Base-by-base conservation (phyloP, 495 filamentous ascomycete species). In the Evansstolkia leycettana region DNA sequence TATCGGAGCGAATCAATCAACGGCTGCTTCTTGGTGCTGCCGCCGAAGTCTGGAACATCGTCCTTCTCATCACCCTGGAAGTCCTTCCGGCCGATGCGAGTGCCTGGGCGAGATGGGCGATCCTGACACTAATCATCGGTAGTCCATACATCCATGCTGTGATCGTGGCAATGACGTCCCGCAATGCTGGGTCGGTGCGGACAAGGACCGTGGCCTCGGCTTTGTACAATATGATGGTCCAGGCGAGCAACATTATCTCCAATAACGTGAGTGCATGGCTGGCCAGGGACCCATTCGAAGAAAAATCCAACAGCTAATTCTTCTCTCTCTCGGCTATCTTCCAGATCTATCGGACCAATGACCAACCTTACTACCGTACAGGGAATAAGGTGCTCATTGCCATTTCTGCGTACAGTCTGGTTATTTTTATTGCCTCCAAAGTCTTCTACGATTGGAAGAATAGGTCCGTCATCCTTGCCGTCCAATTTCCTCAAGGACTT, bases 171-270 rank as follows among this genome's bases (percentile, higher is more conserved):
- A 76, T 76, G 64, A 75, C 75, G 13, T 75, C 73, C 0, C 60
- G 71, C 18, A 80, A 83, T 48, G 68, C 75, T 3, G 78, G 78
- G n/a, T 71, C 72, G 0, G 79, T 84, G 9, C 57, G 78, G 1
- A 82, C 79, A 0, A 50, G 80, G 2, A 75, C 78, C 3, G 73
- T 85, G 12, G 69, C 67, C 2, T 69, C 71, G 18, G 64, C 67
- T 0, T 11, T 82, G 10, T 88, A 88, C 51, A 86, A 86, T 57
- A 84, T 87, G 80, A 66, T 57, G 26, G 77, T 85, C 1, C 80
- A 87, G 49, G 60, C 67, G 0, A 67, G 66, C 18, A 76, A 63
- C 12, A 77, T 84, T 33, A 71, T 82, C 36, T 50, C 60, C 1
- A 70, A 70, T 26, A 81, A 83, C 46, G 72, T 74, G 46, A 49